phyloP scores from a whole-genome alignment of 179 eudicot species.

The Drosera spatulata region DNA sequence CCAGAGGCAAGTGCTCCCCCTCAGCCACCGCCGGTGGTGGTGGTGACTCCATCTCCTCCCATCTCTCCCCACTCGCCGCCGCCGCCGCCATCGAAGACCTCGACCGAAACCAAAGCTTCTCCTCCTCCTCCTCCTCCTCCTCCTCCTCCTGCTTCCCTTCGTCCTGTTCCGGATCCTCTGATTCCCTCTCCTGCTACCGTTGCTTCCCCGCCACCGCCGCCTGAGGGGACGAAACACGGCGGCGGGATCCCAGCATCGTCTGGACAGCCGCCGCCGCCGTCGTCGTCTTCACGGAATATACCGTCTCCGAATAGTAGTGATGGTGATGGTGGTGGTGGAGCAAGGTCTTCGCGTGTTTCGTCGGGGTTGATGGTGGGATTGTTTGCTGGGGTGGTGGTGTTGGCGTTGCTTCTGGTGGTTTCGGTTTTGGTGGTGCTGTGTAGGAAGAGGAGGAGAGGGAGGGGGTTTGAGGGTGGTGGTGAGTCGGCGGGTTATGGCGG shows the following conservation, averaged over 20 bases:
- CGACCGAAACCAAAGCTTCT: too few relatives aligned
- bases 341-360: conserved; percentile 13
- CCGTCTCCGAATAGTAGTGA: conserved; percentile 1
- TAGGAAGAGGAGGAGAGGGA: conserved; percentile 13
- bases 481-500: background rate
- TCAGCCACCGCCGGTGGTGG: background rate
- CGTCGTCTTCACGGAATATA: background rate
- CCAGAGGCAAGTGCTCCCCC: background rate
- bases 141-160: too few relatives aligned
- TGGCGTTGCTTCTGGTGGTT: conserved; percentile 17
- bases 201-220: too few relatives aligned
- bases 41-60: too few relatives aligned
- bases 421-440: conserved; percentile 16
- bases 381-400: conserved; percentile 22
- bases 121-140: too few relatives aligned
- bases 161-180: too few relatives aligned
- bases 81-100: too few relatives aligned
- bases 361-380: conserved; percentile 20
- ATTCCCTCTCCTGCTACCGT: too few relatives aligned
- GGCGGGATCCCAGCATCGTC: background rate
- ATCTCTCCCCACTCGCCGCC: too few relatives aligned
- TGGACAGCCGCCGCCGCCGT: background rate
- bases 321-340: conserved; percentile 1
- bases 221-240: too few relatives aligned
- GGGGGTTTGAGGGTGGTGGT: background rate